phyloP scores from a whole-genome alignment of 768 basidiomycete species.

The Exsudoporus frostii region DNA sequence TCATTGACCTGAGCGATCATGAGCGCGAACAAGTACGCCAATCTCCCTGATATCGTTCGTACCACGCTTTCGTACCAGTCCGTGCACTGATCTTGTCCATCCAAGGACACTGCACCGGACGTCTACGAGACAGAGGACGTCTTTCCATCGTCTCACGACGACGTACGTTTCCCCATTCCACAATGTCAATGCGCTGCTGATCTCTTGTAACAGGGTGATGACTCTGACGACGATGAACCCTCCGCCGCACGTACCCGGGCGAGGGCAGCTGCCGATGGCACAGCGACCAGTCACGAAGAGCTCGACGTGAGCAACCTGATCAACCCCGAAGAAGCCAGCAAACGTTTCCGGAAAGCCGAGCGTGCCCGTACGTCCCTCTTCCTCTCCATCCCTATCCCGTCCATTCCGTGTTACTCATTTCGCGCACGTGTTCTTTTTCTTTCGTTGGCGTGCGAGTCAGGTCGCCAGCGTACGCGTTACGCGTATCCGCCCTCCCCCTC shows the following conservation, averaged over 20 bases:
- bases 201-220: slow-evolving; percentile 45
- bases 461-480: slow-evolving; percentile 56
- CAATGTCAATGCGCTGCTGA: background rate
- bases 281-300: slow-evolving; percentile 50
- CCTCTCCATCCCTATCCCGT: background rate
- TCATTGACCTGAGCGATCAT: slow-evolving; percentile 30
- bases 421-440: background rate
- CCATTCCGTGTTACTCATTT: background rate
- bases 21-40: slow-evolving; percentile 78
- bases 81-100: slow-evolving; percentile 2
- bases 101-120: slow-evolving; percentile 85
- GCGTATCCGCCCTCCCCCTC: slow-evolving; percentile 62
- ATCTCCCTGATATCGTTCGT: slow-evolving; percentile 88
- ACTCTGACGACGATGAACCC: slow-evolving; percentile 67
- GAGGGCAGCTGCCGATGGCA: slow-evolving; percentile 34
- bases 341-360: slow-evolving; percentile 71
- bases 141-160: slow-evolving; percentile 48
- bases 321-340: slow-evolving; percentile 63
- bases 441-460: slow-evolving; percentile 23
- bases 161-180: slow-evolving; percentile 39
- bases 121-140: slow-evolving; percentile 90
- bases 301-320: slow-evolving; percentile 67
- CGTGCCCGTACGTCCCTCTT: slow-evolving; percentile 42
- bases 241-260: slow-evolving; percentile 35
- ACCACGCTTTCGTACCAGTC: background rate